Evolutionary conservation across 2,329 filamentous ascomycete genomes (phyloP), one percentile per base, ranked within the genome.

Genomic region (Sporothrix globosa): DNA sequence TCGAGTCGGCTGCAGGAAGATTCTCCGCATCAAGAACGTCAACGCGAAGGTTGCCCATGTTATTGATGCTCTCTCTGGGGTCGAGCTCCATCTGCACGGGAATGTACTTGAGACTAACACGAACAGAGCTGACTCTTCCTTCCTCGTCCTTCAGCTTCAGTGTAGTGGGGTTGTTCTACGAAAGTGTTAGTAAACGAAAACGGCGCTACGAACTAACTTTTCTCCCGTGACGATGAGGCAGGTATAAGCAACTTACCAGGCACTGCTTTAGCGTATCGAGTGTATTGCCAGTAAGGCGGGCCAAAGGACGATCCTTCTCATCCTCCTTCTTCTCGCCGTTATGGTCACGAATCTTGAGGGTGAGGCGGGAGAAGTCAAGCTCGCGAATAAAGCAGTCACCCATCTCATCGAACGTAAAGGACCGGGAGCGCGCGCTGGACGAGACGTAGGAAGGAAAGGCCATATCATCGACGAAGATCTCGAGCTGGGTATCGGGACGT

Each of bases 51-150:
- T 90, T 94, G 72, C 96, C 96, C 88, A 97, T 97, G 81, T 99
- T 99, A 87, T 97, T 98, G 85, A 99, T 97, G 77, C 93, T 97
- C 81, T 99, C 96, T 76, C 90, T 93, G 0, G 96, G 92, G 77
- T 99, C 93, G 65, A 99, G 90, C 70, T 89, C 84, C 96, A 99
- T 99, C 82, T 92, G 89, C 72, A 98, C 90, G 0, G 96, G 96
- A 30, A 99, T 89, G 78, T 97, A 99, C 80, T 97, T 97, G 77
- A 97, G 86, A 82, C 92, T 96, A 77, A 99, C 91, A 75, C 91
- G 96, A 78, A 99, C 86, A 77, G 89, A 94, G 82, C 88, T 93
- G 34, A 90, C 81, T 71, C 87, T 86, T 67, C 93, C 94, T 54
- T 95, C 87, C 21, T 91, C 89, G 72, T 92, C 91, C 79, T 90